Conservation (phyloP, 768 basidiomycete genomes). For the Leccinum subtestaceum region DNA sequence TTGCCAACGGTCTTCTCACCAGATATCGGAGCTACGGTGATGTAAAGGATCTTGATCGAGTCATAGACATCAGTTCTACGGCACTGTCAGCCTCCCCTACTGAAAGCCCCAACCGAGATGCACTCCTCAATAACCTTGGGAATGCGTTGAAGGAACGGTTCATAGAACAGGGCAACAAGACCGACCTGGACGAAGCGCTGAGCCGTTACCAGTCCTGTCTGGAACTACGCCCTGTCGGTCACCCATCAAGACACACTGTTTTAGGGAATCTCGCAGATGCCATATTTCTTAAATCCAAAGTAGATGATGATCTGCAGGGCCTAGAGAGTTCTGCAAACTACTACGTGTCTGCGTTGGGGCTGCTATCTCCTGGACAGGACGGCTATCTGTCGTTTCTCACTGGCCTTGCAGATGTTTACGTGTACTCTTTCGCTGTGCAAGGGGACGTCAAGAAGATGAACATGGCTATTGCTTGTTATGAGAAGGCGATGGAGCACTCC, state of each 20-base stretch:
- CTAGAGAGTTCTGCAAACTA: constrained; percentile 18
- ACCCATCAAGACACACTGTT: constrained; percentile 7
- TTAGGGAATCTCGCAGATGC: constrained; percentile 24
- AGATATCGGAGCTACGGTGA: constrained; percentile 21
- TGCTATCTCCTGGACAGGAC: constrained; percentile 14
- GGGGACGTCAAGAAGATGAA: constrained; percentile 19
- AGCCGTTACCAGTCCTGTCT: constrained; percentile 15
- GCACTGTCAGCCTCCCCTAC: constrained; percentile 7
- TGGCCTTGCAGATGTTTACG: constrained; percentile 9
- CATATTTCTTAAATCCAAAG: constrained; percentile 23
- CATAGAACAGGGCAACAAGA: constrained; percentile 6
- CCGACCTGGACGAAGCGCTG: constrained; percentile 21
- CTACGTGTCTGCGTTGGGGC: constrained; percentile 14
- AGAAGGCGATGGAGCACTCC: constrained; percentile 17
- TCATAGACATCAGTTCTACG: constrained; percentile 13
- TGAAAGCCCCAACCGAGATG: constrained; percentile 14
- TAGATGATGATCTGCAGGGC: constrained; percentile 22
- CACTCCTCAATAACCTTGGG: constrained; percentile 23
- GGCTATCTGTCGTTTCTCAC: constrained; percentile 13
- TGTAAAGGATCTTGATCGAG: constrained; percentile 14
- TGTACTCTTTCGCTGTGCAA: constrained; percentile 6
- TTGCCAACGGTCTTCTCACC: constrained; percentile 18
- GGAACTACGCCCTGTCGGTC: constrained; percentile 21
- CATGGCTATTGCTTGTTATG: constrained; percentile 18
- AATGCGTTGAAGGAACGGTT: constrained; percentile 19